Evolutionary conservation across 83 land plant species (phyloP).

Genomic region (Thuja plicata): DNA sequence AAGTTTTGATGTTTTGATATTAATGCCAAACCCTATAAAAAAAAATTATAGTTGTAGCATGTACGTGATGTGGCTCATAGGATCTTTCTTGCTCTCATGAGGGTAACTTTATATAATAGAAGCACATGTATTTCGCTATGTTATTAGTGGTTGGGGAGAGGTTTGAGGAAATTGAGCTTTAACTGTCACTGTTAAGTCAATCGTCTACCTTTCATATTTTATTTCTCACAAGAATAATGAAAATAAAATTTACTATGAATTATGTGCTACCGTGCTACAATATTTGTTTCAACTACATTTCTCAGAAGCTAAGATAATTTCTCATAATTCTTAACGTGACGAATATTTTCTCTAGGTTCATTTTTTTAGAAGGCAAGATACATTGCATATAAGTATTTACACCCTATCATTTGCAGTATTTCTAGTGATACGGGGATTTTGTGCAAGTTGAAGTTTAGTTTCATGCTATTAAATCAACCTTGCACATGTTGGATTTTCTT

Average conservation of each 20-base stretch:
- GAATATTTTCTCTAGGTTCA: too few species aligned
- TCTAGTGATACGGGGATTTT: neutral
- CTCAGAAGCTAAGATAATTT: neutral
- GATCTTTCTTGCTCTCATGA: constrained; percentile 94
- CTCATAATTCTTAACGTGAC: neutral
- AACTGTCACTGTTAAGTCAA: too few species aligned
- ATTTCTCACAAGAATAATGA: too few species aligned
- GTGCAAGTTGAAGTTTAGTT: neutral
- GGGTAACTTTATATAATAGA: constrained; percentile 39
- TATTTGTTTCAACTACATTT: neutral
- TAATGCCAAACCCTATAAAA: too few species aligned
- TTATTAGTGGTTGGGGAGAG: too few species aligned
- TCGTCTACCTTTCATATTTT: too few species aligned
- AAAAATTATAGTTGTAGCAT: too few species aligned
- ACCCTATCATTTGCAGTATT: neutral
- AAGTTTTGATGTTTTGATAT: too few species aligned
- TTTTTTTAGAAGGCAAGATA: neutral
- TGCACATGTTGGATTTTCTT: neutral
- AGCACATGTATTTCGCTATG: neutral
- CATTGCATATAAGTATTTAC: neutral
- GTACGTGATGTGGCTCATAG: constrained; percentile 94
- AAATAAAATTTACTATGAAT: neutral
- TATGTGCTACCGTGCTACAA: neutral
- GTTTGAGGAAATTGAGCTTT: too few species aligned
- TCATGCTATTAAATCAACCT: neutral